Evolutionary conservation across 2,329 filamentous ascomycete genomes (phyloP).

Genomic region (Colletotrichum navitas): DNA sequence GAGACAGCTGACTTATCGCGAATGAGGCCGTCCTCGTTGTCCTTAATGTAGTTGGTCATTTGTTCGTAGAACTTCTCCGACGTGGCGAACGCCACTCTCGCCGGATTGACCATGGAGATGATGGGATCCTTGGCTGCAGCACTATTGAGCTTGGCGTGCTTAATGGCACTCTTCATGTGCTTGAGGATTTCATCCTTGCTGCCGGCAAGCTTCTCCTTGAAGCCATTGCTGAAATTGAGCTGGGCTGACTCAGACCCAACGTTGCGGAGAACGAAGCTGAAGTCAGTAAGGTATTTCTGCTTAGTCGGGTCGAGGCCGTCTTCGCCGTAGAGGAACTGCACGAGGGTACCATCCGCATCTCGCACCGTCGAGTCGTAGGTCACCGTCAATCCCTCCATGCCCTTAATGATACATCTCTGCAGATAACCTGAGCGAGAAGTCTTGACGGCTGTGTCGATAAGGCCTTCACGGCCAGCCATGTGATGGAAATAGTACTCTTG

Average conservation of each 20-base stretch:
- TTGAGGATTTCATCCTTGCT: slow-evolving; percentile 74
- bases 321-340: slow-evolving; percentile 97
- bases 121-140: slow-evolving; percentile 79
- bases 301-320: slow-evolving; percentile 96
- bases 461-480: slow-evolving; percentile 97
- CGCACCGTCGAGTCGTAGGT: slow-evolving; percentile 95
- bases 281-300: slow-evolving; percentile 90
- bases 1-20: slow-evolving; percentile 55
- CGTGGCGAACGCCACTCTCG: slow-evolving; percentile 83
- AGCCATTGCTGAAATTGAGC: slow-evolving; percentile 73
- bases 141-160: slow-evolving; percentile 72
- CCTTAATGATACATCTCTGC: slow-evolving; percentile 97
- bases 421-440: slow-evolving; percentile 97
- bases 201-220: slow-evolving; percentile 60
- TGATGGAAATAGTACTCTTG: slow-evolving; percentile 99
- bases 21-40: slow-evolving; percentile 73
- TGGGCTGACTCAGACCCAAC: slow-evolving; percentile 83
- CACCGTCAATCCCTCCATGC: slow-evolving; percentile 94
- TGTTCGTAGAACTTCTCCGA: slow-evolving; percentile 86
- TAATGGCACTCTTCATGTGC: slow-evolving; percentile 85
- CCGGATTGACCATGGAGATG: slow-evolving; percentile 78
- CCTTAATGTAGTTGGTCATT: slow-evolving; percentile 82
- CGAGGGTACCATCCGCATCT: slow-evolving; percentile 90
- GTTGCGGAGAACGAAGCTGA: slow-evolving; percentile 91
- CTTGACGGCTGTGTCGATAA: slow-evolving; percentile 99